A percentile compares a stretch with the other conserved stretches of the same genome.
phyloP scores from a whole-genome alignment of 2,329 filamentous ascomycete genomes.

The Boeremia lycopersici region DNA sequence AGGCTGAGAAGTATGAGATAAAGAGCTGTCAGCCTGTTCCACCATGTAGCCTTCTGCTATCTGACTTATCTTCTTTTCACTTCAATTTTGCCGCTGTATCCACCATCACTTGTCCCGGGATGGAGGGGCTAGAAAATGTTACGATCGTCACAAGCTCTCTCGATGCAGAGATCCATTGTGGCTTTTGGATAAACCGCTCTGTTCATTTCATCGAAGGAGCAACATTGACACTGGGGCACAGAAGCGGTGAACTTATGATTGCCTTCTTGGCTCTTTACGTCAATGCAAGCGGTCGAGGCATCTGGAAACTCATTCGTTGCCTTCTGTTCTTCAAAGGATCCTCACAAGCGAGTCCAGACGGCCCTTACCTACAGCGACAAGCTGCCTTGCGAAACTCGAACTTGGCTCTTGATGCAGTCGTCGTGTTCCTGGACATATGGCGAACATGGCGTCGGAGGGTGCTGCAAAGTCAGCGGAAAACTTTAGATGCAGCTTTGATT shows the following conservation, averaged over 20 bases:
- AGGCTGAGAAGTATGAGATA: no score
- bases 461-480: not conserved
- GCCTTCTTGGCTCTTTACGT: conserved; percentile 33
- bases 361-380: conserved; percentile 42
- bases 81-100: no score
- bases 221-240: conserved; percentile 23
- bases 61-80: no score
- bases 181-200: conserved; percentile 28
- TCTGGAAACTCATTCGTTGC: conserved; percentile 24
- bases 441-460: not conserved
- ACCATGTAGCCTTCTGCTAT: no score
- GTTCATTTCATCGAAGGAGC: conserved; percentile 14
- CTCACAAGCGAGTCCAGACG: conserved; percentile 23
- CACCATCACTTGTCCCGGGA: no score
- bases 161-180: conserved; percentile 10
- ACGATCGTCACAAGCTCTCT: not conserved
- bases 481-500: not conserved
- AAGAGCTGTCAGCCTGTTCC: no score
- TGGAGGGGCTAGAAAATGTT: no score
- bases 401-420: conserved; percentile 14
- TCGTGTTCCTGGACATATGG: conserved; percentile 7
- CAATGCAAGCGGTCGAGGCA: conserved; percentile 12
- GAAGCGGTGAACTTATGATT: conserved; percentile 23
- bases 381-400: conserved; percentile 41
- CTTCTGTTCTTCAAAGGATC: conserved; percentile 13